A percentile compares a stretch with the other conserved stretches of the same genome.
Evolutionary conservation across 2,329 filamentous ascomycete species (phyloP).

Genomic region (Orbilia quercus): DNA sequence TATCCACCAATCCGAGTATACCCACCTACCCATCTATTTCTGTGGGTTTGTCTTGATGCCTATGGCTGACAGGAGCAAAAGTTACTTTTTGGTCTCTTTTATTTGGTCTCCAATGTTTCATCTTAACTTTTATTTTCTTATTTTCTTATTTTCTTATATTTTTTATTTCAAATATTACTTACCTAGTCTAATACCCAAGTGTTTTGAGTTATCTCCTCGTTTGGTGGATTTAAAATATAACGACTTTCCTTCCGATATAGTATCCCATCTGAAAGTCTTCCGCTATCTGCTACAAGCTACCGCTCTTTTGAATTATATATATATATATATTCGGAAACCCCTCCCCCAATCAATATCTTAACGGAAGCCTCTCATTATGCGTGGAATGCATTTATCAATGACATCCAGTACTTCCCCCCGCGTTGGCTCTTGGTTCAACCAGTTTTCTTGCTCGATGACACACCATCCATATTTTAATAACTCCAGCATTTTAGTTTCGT

Average conservation of each 20-base stretch:
- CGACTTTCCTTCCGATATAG: slow-evolving; percentile 38
- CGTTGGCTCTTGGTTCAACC: background rate
- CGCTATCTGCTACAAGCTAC: slow-evolving; percentile 1
- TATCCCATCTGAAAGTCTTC: background rate
- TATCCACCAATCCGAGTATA: background rate
- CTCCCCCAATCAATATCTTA: too few species aligned
- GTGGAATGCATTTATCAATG: too few species aligned
- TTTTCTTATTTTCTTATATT: too few species aligned
- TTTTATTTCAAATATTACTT: slow-evolving; percentile 31
- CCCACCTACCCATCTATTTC: slow-evolving; percentile 4
- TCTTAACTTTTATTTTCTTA: too few species aligned
- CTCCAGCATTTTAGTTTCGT: slow-evolving; percentile 22
- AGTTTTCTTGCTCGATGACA: too few species aligned
- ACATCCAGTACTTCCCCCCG: background rate
- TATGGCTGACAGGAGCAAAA: slow-evolving; percentile 29
- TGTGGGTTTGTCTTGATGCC: slow-evolving; percentile 2
- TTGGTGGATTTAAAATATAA: slow-evolving; percentile 41
- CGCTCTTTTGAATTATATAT: too few species aligned
- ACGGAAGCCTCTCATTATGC: background rate
- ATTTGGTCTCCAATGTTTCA: slow-evolving; percentile 5
- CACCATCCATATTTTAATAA: background rate
- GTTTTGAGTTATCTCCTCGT: slow-evolving; percentile 5
- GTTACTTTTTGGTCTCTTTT: slow-evolving; percentile 38
- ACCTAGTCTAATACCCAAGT: slow-evolving; percentile 50
- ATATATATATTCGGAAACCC: too few species aligned